Evolutionary conservation across 208 protist species (phyloP).

Genomic region (Acanthamoeba culbertsoni): DNA sequence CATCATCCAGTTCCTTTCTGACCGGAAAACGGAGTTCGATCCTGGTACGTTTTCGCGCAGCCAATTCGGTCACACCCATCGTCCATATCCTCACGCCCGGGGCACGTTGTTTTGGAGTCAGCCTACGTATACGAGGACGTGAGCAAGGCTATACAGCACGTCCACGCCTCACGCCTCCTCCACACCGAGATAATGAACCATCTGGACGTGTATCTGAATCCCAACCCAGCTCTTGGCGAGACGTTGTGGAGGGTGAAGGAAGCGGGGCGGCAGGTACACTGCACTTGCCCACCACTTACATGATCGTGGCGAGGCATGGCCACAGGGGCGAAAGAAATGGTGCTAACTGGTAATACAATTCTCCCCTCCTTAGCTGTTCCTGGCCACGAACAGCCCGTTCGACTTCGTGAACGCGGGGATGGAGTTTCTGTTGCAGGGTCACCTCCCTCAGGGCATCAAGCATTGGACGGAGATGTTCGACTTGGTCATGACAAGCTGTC

Average conservation of each 20-base stretch:
- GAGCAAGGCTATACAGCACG: constrained; percentile 23
- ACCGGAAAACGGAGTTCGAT: constrained; percentile 22
- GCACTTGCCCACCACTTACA: not conserved
- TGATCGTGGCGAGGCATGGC: no score
- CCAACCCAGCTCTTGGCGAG: constrained; percentile 63
- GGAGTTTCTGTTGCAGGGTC: constrained; percentile 56
- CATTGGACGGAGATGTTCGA: constrained; percentile 73
- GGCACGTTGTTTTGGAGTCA: not conserved
- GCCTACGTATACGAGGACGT: constrained; percentile 50
- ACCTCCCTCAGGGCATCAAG: not conserved
- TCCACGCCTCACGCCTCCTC: constrained; percentile 37
- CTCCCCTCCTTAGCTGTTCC: constrained; percentile 51
- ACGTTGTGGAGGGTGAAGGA: constrained; percentile 58
- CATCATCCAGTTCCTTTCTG: constrained; percentile 63
- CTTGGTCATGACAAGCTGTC: constrained; percentile 62
- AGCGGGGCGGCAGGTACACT: not conserved
- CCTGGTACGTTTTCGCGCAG: not conserved
- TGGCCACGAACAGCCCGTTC: constrained; percentile 71
- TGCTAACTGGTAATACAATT: not conserved
- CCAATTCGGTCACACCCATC: no score
- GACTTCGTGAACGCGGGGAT: constrained; percentile 66
- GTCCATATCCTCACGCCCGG: not conserved
- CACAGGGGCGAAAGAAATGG: not conserved
- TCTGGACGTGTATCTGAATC: constrained; percentile 63
- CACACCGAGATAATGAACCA: constrained; percentile 67